These are phyloP conservation scores for Ophiognomonia clavigignenti-juglandacearum DNA, from an alignment of 2,329 filamentous ascomycete species.

Conservation along the genomic window DNA sequence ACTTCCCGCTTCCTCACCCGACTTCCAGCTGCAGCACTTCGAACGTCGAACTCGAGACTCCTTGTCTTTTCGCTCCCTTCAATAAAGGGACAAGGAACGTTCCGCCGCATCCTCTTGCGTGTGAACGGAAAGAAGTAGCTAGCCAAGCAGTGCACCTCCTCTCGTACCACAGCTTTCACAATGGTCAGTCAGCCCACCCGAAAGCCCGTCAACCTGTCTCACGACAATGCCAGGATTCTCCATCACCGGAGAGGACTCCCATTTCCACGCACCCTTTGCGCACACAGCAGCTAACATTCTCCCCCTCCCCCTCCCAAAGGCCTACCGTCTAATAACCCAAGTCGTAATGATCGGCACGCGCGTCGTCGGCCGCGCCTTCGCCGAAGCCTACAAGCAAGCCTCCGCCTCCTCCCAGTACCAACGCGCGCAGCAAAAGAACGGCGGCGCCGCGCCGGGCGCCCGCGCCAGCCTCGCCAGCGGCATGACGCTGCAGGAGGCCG, in stretches of 20 bases:
- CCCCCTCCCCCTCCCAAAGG: conserved; percentile 60
- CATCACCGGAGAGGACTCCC: background rate
- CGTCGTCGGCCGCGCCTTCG: conserved; percentile 87
- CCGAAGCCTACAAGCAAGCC: conserved; percentile 94
- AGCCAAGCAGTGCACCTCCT: background rate
- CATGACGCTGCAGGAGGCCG: conserved; percentile 92
- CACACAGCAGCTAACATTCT: conserved; percentile 6
- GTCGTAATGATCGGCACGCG: conserved; percentile 87
- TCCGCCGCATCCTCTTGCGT: background rate
- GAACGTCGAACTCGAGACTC: background rate
- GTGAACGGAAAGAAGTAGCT: background rate
- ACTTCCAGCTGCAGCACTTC: background rate
- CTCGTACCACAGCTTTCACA: conserved; percentile 13
- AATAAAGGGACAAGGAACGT: background rate
- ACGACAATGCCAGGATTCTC: background rate
- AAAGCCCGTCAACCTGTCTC: no score
- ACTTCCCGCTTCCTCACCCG: conserved; percentile 5
- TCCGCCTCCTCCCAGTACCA: conserved; percentile 80
- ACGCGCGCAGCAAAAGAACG: conserved; percentile 62
- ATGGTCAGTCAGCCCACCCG: conserved; percentile 18
- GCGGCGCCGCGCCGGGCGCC: conserved; percentile 35
- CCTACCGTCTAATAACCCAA: conserved; percentile 90
- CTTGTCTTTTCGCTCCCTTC: background rate
- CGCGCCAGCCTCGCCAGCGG: conserved; percentile 51
- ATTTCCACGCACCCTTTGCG: no score